Evolutionary conservation across 768 basidiomycete species (phyloP), one percentile per base, ranked within the genome.

Genomic region (Lentinula sp.): DNA sequence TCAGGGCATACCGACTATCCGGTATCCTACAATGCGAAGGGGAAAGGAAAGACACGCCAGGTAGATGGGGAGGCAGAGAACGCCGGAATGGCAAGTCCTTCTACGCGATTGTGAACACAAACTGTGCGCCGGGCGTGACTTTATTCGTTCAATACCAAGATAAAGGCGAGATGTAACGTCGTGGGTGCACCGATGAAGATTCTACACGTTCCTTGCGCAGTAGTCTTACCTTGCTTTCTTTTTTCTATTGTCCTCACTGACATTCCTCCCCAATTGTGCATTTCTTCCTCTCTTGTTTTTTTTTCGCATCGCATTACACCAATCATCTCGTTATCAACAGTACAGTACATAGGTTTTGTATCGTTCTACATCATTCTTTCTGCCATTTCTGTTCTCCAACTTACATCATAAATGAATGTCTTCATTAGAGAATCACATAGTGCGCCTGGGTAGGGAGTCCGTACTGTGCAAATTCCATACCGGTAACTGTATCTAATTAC

Each of bases 41-140:
- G 84, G 36, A 87, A 88, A 68, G 87, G 85, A 49, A 89, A 84
- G 73, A 78, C 79, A 55, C 75, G 77, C 63, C 83, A 82, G 67
- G 73, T 70, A 77, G 73, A 71, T 63, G 75, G 71, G 62, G 71
- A 68, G 63, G 70, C 65, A 61, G 66, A 65, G 51, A 67, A 68
- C 58, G 54, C 68, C 51, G 64, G 60, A 57, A 64, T 57, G 45
- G 60, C 55, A 46, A 55, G 52, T 58, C 41, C 54, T 45, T 61
- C 64, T 57, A 59, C 53, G 51, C 51, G 45, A 39, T 48, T 62
- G 49, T 54, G 55, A 49, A 18, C 18, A 9, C 12, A 23, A n/a
- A 54, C 28, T 28, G 28, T 3, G 28, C 35, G 33, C 16, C n/a
- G 46, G 10, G 20, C 46, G 46, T 20, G 46, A 48, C 46, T 23